phyloP scores from a whole-genome alignment of 2,329 filamentous ascomycete species.

The Monosporascus sp. region DNA sequence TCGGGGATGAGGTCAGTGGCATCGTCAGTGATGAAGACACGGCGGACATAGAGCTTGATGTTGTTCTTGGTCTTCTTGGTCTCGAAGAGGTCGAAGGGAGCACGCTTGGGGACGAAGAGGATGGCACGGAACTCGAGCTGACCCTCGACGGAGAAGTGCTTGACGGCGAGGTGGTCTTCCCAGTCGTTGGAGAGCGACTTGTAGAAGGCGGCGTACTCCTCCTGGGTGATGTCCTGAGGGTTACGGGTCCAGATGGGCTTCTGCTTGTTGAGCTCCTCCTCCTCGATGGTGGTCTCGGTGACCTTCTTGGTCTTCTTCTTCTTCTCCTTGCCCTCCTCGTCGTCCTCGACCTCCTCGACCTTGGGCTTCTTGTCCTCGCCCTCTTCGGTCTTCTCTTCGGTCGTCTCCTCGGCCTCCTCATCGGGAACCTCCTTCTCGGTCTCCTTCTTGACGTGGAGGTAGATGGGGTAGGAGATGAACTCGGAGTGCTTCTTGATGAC shows the following conservation, averaged over 20 bases:
- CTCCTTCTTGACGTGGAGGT: slow-evolving; percentile 99
- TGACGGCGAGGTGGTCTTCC: slow-evolving; percentile 98
- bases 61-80: slow-evolving; percentile 99
- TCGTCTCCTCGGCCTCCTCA: slow-evolving; percentile 76
- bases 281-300: slow-evolving; percentile 97
- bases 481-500: slow-evolving; percentile 99
- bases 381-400: slow-evolving; percentile 59
- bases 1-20: slow-evolving; percentile 98
- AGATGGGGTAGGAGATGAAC: slow-evolving; percentile 99
- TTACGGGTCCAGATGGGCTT: slow-evolving; percentile 99
- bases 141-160: slow-evolving; percentile 99
- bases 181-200: slow-evolving; percentile 99
- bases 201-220: slow-evolving; percentile 99
- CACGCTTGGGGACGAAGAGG: slow-evolving; percentile 98
- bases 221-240: slow-evolving; percentile 86
- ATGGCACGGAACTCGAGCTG: slow-evolving; percentile 99
- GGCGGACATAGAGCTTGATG: slow-evolving; percentile 99
- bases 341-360: slow-evolving; percentile 86
- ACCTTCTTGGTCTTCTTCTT: slow-evolving; percentile 98
- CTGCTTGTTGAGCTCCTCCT: slow-evolving; percentile 99
- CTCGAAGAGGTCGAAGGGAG: slow-evolving; percentile 99
- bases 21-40: slow-evolving; percentile 99
- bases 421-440: slow-evolving; percentile 97
- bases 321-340: slow-evolving; percentile 83
- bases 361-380: slow-evolving; percentile 92